Percentiles rank a stretch among this genome's conserved stretches.
phyloP scores from a whole-genome alignment of 352 stramenopile genomes.

The Phytophthora sojae region DNA sequence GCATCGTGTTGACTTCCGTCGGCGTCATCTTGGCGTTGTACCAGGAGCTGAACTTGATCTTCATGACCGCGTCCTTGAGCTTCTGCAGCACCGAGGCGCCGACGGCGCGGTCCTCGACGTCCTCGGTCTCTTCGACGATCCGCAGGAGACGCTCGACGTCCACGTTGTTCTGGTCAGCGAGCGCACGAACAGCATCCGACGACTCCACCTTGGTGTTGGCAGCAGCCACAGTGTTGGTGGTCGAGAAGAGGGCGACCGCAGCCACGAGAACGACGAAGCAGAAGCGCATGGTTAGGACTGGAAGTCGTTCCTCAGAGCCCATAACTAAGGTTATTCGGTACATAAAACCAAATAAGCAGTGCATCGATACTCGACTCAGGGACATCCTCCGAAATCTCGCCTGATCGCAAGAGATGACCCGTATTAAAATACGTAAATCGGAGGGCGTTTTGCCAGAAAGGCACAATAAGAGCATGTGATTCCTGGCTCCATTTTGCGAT shows the following conservation, averaged over 20 bases:
- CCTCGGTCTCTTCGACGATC: neutral
- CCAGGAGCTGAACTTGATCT: slow-evolving; percentile 14
- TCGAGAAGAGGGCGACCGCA: neutral
- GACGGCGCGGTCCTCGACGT: neutral
- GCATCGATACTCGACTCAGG: no score
- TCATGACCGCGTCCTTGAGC: slow-evolving; percentile 4
- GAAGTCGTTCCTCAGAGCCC: no score
- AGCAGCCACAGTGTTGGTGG: slow-evolving; percentile 1
- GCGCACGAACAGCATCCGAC: neutral
- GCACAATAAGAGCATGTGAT: no score
- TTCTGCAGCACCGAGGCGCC: neutral
- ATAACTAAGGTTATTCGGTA: no score
- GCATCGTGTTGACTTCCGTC: slow-evolving; percentile 3
- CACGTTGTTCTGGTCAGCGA: slow-evolving; percentile 1
- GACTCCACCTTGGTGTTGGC: neutral
- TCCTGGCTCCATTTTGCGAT: no score
- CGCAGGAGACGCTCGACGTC: slow-evolving; percentile 4
- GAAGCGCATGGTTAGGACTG: slow-evolving; percentile 15
- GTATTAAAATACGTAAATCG: no score
- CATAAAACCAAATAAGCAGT: no score
- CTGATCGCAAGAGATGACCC: no score
- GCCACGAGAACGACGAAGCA: slow-evolving; percentile 8
- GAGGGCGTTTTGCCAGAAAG: no score
- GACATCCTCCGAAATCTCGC: no score
- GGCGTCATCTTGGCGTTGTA: slow-evolving; percentile 6